phyloP scores from a whole-genome alignment of 495 filamentous ascomycete species.

The Penicillium longicatenatum region DNA sequence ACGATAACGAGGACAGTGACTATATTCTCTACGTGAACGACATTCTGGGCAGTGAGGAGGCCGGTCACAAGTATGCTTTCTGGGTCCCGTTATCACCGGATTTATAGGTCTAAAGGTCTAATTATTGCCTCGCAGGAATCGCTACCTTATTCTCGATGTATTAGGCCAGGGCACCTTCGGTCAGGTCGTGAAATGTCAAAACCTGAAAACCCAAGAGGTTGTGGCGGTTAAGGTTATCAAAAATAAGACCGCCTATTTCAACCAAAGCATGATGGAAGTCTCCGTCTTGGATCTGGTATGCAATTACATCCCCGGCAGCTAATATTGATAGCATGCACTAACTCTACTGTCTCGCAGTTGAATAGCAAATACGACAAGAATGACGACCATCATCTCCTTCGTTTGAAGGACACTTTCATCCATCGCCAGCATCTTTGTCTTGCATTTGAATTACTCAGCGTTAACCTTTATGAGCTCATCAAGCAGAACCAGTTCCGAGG shows the following conservation, averaged over 20 bases:
- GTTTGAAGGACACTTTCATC: constrained; percentile 98
- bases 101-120: background rate
- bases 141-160: constrained; percentile 97
- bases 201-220: constrained; percentile 95
- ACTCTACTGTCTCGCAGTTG: constrained; percentile 57
- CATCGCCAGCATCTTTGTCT: constrained; percentile 97
- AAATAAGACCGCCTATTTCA: constrained; percentile 98
- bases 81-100: background rate
- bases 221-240: constrained; percentile 99
- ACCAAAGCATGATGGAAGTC: constrained; percentile 99
- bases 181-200: constrained; percentile 99
- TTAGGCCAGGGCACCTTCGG: constrained; percentile 98
- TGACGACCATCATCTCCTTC: constrained; percentile 95
- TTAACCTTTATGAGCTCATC: constrained; percentile 98
- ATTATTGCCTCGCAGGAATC: constrained; percentile 63
- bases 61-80: constrained; percentile 81
- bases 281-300: constrained; percentile 94
- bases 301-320: background rate
- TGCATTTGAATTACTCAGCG: constrained; percentile 95
- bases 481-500: constrained; percentile 99
- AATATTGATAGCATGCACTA: constrained; percentile 15
- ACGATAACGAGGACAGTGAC: constrained; percentile 98
- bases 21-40: constrained; percentile 99
- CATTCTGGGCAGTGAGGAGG: constrained; percentile 96
- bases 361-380: constrained; percentile 99